Base-by-base conservation (phyloP, 495 filamentous ascomycete genomes). In the Massariosphaeria phaeospora region DNA sequence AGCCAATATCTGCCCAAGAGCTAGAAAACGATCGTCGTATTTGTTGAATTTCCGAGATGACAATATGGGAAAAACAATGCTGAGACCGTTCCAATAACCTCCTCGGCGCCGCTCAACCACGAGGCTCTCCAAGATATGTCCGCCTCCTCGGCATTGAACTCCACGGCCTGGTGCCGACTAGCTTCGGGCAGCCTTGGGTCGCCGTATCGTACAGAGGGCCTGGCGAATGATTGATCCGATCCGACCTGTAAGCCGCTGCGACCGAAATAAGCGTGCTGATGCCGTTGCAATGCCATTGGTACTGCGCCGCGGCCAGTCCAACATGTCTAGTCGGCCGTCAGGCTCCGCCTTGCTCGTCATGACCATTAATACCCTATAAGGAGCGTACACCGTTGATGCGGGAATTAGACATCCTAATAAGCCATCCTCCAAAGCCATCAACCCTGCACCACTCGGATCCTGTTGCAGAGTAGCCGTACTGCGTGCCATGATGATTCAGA, bases 11-110 rank as follows among this genome's bases (percentile, higher is more conserved):
- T 41, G 31, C 30, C 43, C 2, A 49, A 51, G 39, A 59, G 46
- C 55, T 31, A 55, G 48, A 52, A 58, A 54, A 48, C 49, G 50
- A 63, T 63, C 55, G 55, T 56, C 61, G 61, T 56, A 55, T 63
- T 59, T 23, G 41, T 38, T 63, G 61, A 50, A 45, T 48, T 59
- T 63, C 55, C 55, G 61, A 59, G 55, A 59, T 59, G 55, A 59
- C 61, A 59, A 55, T 52, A 57, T 54, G 49, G 50, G 51, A 63
- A 63, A 63, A 59, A 44, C 35, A 58, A 58, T 52, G 49, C 41
- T 59, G 45, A 47, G 39, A 56, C 47, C 40, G 40, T 63, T 52
- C 61, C 61, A 63, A 56, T 63, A 55, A 45, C 42, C 29, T 13
- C 49, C 48, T 7, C 15, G 39, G 49, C 27, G 39, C 12, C 24